These are phyloP conservation scores for Candida easanensis DNA, from an alignment of 805 yeast species.

Conservation along the genomic window DNA sequence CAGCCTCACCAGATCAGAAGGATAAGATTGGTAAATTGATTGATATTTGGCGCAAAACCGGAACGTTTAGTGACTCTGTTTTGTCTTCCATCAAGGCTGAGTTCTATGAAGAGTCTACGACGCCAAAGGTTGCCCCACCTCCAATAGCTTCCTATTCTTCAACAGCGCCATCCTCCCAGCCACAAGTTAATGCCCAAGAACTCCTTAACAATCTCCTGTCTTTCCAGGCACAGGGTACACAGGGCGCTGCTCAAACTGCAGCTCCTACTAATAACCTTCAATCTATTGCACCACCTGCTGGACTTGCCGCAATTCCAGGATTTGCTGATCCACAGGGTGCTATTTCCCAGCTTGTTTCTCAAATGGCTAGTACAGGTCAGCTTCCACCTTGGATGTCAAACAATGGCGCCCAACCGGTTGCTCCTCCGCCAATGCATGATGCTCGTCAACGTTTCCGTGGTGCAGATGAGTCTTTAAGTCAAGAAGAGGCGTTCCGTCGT, in stretches of 20 bases:
- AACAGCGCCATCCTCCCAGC: background rate
- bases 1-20: conserved; percentile 52
- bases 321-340: conserved; percentile 1
- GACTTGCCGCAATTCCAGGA: background rate
- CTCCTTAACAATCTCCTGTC: conserved; percentile 70
- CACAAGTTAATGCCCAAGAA: conserved; percentile 49
- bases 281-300: background rate
- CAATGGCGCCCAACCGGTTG: conserved; percentile 25
- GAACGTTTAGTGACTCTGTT: conserved; percentile 62
- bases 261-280: conserved; percentile 3
- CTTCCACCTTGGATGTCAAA: background rate
- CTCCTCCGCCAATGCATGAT: conserved; percentile 11
- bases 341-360: background rate
- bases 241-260: conserved; percentile 1
- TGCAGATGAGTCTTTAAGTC: conserved; percentile 17
- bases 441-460: conserved; percentile 13
- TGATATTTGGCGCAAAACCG: conserved; percentile 89
- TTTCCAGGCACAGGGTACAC: conserved; percentile 25
- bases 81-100: conserved; percentile 55
- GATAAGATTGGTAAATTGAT: conserved; percentile 80
- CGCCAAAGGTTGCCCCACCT: conserved; percentile 56
- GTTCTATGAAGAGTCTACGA: conserved; percentile 53
- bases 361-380: background rate
- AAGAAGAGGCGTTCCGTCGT: conserved; percentile 28
- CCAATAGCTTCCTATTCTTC: conserved; percentile 35